phyloP scores from a whole-genome alignment of 2,329 filamentous ascomycete species.

The Alternaria panax region DNA sequence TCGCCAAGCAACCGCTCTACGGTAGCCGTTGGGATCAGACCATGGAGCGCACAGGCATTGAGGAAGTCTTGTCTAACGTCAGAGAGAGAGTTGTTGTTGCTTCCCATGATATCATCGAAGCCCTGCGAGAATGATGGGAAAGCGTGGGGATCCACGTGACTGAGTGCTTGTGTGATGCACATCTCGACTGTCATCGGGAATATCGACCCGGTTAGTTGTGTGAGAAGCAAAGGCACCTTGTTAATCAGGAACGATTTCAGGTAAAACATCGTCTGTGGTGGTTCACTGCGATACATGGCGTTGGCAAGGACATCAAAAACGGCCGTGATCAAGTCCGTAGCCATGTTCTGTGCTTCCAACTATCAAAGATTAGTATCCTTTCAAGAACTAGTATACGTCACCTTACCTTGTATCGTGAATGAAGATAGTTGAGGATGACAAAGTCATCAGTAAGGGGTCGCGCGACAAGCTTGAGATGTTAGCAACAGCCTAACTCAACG shows the following conservation, averaged over 20 bases:
- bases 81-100: constrained; percentile 65
- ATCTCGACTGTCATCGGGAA: constrained; percentile 68
- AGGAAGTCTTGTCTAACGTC: constrained; percentile 83
- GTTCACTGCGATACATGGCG: constrained; percentile 75
- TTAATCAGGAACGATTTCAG: constrained; percentile 87
- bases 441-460: constrained; percentile 84
- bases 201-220: constrained; percentile 63
- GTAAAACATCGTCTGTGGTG: constrained; percentile 68
- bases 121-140: constrained; percentile 71
- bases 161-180: constrained; percentile 71
- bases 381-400: background rate
- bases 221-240: constrained; percentile 69
- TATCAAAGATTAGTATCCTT: constrained; percentile 51
- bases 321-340: constrained; percentile 83
- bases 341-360: constrained; percentile 78
- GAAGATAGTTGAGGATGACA: constrained; percentile 78
- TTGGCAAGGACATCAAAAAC: constrained; percentile 91
- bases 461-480: constrained; percentile 71
- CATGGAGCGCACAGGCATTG: constrained; percentile 87
- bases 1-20: constrained; percentile 85
- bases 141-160: constrained; percentile 66
- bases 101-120: constrained; percentile 64
- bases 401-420: constrained; percentile 79
- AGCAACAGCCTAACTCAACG: constrained; percentile 29
- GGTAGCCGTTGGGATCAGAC: constrained; percentile 78